Evolutionary conservation across 768 basidiomycete genomes (phyloP), one percentile per base, ranked within the genome.

Genomic region (Chlorophyllum brunneum): DNA sequence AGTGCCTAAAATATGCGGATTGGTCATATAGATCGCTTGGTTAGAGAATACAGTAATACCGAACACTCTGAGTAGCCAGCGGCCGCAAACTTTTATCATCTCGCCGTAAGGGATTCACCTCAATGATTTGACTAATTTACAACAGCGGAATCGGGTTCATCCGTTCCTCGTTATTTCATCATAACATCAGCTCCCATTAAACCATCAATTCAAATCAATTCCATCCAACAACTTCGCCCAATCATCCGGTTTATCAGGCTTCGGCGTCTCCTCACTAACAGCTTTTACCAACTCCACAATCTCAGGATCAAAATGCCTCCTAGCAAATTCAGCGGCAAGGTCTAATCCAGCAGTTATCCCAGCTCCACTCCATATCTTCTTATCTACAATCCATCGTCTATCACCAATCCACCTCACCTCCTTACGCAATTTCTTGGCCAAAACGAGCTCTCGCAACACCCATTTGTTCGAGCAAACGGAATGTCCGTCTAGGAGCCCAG

Each of bases 351-450:
- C 53, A 0, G 63, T 67, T 9, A 64, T 45, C 8, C 64, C 66
- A 10, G 56, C 65, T 1, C 60, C 54, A 20, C 62, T 65, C 65
- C 65, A 65, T 2, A 65, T 51, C 54, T 65, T 65, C 11, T 63
- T 62, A 38, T 67, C 66, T 2, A 62, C 50, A 18, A 58, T 57
- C 60, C 63, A 67, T 39, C 63, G 38, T 26, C 57, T 54, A 48
- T 67, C 63, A 16, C 60, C 59, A 10, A 67, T 57, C 66, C 65
- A 65, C 5, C 59, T 65, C 9, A 67, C 65, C 9, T 63, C 62
- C 44, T 55, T 61, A 29, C 57, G 56, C 24, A 63, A 51, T 24
- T 18, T 2, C 2, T 58, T 59, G 4, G 29, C 30, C 22, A 53
- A 9, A 2, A 56, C 57, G 0, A 59, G 8, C 3, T 16, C 30